These are phyloP conservation scores for Kwoniella dejecticola DNA, from an alignment of 768 basidiomycete species.

Conservation along the genomic window DNA sequence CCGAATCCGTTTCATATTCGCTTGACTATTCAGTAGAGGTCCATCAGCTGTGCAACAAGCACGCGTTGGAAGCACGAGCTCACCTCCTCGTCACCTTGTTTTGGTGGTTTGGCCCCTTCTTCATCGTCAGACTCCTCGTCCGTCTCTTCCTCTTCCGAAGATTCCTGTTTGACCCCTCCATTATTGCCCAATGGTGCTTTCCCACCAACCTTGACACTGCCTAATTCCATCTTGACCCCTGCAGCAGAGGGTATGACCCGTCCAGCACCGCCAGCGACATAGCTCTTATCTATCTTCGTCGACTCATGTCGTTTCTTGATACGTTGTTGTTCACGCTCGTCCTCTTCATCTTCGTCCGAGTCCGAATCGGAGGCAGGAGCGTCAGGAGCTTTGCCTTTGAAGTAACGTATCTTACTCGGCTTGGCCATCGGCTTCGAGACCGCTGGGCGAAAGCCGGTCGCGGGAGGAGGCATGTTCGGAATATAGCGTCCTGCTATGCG, in stretches of 20 bases:
- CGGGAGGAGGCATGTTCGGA: conserved; percentile 6
- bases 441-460: conserved; percentile 7
- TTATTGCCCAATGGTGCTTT: conserved; percentile 27
- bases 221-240: conserved; percentile 46
- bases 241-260: conserved; percentile 30
- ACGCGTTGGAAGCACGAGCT: conserved; percentile 9
- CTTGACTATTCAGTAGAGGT: conserved; percentile 60
- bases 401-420: conserved; percentile 44
- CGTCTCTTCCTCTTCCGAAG: conserved; percentile 47
- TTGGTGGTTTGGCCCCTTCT: conserved; percentile 32
- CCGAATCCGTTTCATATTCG: conserved; percentile 82
- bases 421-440: conserved; percentile 22
- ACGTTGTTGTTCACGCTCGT: conserved; percentile 8
- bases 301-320: conserved; percentile 14
- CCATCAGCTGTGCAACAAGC: conserved; percentile 7
- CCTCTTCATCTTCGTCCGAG: conserved; percentile 42
- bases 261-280: conserved; percentile 54
- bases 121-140: conserved; percentile 47
- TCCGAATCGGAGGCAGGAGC: conserved; percentile 39
- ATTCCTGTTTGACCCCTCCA: conserved; percentile 31
- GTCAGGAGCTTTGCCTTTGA: conserved; percentile 46
- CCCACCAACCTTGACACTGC: conserved; percentile 49
- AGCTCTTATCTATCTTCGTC: conserved; percentile 25
- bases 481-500: no score
- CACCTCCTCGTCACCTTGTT: conserved; percentile 39